Percentiles rank a stretch among this genome's conserved stretches.
Conservation (phyloP, 148 eudicot species). For the Polygonum aviculare region DNA sequence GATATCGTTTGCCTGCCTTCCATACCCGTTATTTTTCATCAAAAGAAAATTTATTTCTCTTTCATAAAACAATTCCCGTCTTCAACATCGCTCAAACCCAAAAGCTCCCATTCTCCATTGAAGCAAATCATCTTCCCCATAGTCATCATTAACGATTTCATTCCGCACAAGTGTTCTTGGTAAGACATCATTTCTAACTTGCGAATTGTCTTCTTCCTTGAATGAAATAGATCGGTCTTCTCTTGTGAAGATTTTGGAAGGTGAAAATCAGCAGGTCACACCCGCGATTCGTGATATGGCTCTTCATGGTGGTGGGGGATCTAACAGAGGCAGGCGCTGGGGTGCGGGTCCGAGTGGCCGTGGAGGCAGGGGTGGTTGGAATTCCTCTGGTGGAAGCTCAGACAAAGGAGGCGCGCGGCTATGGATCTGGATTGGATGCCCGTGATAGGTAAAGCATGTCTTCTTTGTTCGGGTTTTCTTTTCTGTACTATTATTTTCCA, state of each 20-base stretch:
- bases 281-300: conserved; percentile 74
- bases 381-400: conserved; percentile 13
- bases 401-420: conserved; percentile 17
- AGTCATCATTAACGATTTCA: too few species aligned
- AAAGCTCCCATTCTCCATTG: too few species aligned
- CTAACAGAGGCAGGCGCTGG: conserved; percentile 34
- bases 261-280: conserved; percentile 84
- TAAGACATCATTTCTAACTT: too few species aligned
- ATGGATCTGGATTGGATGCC: conserved; percentile 26
- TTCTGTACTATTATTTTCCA: neutral
- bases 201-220: too few species aligned
- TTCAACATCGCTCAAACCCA: too few species aligned
- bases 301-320: conserved; percentile 70
- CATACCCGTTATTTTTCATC: too few species aligned
- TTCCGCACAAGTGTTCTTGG: too few species aligned
- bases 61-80: too few species aligned
- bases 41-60: too few species aligned
- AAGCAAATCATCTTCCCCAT: too few species aligned
- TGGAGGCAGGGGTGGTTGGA: conserved; percentile 45
- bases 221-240: too few species aligned
- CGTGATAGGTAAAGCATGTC: conserved; percentile 35
- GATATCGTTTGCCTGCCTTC: too few species aligned
- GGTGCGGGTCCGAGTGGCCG: conserved; percentile 32
- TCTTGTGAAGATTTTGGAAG: conserved; percentile 80
- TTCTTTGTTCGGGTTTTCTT: neutral